Conservation (phyloP, 345 rosid species). For the Garcia nutans region DNA sequence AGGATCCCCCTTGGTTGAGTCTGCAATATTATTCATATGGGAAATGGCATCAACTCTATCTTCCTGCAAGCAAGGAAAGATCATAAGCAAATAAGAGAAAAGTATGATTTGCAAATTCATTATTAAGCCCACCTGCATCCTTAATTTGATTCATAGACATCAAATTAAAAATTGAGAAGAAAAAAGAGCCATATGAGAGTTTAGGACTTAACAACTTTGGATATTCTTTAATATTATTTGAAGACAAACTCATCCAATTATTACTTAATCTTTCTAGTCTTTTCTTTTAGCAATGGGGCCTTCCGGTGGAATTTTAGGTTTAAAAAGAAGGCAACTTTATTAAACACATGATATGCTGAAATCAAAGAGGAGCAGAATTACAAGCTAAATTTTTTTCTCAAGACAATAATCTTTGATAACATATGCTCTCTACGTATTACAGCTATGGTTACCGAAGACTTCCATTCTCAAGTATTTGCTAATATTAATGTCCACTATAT, state of each 20-base stretch:
- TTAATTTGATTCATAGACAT: neutral
- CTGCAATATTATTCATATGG: conserved; percentile 47
- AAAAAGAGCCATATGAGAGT: neutral
- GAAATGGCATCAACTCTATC: conserved; percentile 65
- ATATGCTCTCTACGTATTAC: neutral
- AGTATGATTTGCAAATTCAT: neutral
- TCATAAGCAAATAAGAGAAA: conserved; percentile 7
- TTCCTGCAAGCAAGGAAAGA: conserved; percentile 47
- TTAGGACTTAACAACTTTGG: neutral
- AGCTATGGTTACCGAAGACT: neutral
- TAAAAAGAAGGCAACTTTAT: neutral
- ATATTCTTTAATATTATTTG: too few species aligned
- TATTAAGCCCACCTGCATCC: neutral
- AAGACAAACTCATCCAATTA: neutral
- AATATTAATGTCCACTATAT: neutral
- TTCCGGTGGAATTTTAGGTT: neutral
- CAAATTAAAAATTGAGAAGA: neutral
- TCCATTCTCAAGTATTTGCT: neutral
- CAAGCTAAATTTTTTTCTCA: neutral
- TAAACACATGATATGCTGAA: neutral
- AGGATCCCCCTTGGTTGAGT: conserved; percentile 54
- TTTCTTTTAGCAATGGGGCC: neutral
- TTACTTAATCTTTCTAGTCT: neutral
- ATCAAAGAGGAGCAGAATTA: neutral
- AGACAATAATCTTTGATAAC: neutral